Percentiles rank a stretch among this genome's conserved stretches.
phyloP scores from a whole-genome alignment of 2,329 filamentous ascomycete genomes.

The Byssochlamys sp. region DNA sequence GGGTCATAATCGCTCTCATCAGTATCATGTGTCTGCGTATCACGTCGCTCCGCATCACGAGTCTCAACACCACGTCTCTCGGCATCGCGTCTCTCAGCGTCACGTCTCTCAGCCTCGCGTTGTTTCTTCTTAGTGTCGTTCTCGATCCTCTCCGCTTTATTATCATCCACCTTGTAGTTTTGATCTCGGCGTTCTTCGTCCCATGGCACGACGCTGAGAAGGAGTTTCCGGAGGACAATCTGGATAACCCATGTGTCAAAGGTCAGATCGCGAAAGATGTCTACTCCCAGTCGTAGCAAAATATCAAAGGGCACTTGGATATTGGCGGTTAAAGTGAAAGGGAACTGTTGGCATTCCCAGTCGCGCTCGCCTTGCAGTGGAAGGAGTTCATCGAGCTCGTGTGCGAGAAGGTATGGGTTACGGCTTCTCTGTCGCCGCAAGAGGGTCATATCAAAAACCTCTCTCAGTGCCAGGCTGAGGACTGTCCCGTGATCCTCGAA shows the following conservation, averaged over 20 bases:
- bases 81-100: too few species aligned
- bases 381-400: constrained; percentile 28
- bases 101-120: neutral
- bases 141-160: constrained; percentile 5
- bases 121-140: neutral
- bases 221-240: constrained; percentile 21
- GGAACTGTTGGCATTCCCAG: constrained; percentile 13
- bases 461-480: constrained; percentile 25
- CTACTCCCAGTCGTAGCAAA: constrained; percentile 23
- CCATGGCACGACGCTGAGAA: constrained; percentile 23
- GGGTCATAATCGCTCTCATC: constrained; percentile 10
- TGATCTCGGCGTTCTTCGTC: constrained; percentile 10
- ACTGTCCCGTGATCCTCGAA: constrained; percentile 25
- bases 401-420: constrained; percentile 18
- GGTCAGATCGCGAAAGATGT: constrained; percentile 27
- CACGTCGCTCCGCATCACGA: too few species aligned
- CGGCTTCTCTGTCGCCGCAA: constrained; percentile 14
- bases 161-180: constrained; percentile 1
- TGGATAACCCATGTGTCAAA: constrained; percentile 33
- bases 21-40: neutral
- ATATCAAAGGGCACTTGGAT: constrained; percentile 30
- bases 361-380: constrained; percentile 14
- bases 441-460: constrained; percentile 28
- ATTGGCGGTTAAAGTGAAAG: constrained; percentile 26
- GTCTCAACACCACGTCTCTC: neutral